Evolutionary conservation across 177 flowering plant species (phyloP).

Genomic region (Vitis hybrid): DNA sequence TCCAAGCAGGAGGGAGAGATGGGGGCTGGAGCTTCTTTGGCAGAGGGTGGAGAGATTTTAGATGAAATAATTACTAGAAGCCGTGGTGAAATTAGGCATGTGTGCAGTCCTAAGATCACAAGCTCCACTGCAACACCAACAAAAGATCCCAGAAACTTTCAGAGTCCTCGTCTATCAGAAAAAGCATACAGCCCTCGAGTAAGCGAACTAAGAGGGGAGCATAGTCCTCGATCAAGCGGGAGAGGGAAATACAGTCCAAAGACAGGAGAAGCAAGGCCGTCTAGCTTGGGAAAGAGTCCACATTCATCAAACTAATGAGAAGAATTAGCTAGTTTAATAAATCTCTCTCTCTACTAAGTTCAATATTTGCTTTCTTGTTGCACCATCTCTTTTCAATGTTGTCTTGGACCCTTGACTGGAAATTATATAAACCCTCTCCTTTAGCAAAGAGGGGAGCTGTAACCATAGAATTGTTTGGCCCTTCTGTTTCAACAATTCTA

Average conservation of each 20-base stretch:
- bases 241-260: constrained; percentile 44
- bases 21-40: constrained; percentile 44
- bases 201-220: constrained; percentile 50
- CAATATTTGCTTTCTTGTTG: constrained; percentile 2
- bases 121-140: constrained; percentile 78
- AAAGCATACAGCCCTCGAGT: constrained; percentile 62
- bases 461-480: neutral
- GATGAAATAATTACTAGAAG: constrained; percentile 88
- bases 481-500: neutral
- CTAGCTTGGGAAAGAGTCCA: constrained; percentile 58
- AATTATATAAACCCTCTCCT: no score
- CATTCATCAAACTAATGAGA: constrained; percentile 15
- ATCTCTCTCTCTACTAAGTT: neutral
- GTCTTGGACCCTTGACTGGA: neutral
- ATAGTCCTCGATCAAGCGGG: constrained; percentile 47
- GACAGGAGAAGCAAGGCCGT: constrained; percentile 34
- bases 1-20: constrained; percentile 57
- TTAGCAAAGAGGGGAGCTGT: neutral
- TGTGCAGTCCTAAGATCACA: constrained; percentile 73
- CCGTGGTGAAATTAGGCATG: constrained; percentile 78
- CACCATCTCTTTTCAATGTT: neutral
- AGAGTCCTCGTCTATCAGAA: constrained; percentile 56
- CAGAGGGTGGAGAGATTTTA: constrained; percentile 72
- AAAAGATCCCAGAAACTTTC: constrained; percentile 43
- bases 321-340: constrained; percentile 1